Evolutionary conservation across 2,329 filamentous ascomycete genomes (phyloP), one percentile per base, ranked within the genome.

Genomic region (Tolypocladium tundrense): DNA sequence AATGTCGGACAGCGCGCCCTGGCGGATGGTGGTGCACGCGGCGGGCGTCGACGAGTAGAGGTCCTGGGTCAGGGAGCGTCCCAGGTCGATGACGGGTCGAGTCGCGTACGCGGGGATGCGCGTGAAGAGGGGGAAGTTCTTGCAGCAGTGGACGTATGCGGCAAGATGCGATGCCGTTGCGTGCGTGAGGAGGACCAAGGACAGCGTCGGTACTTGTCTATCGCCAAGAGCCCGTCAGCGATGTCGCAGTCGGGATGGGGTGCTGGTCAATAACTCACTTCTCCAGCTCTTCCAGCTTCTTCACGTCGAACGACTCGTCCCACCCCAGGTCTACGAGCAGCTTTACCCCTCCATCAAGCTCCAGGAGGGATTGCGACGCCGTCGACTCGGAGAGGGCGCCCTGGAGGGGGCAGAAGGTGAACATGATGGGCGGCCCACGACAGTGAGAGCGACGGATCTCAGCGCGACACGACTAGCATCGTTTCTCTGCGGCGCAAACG

Each of bases 291-390:
- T 86, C 86, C 56, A 99, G 83, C 77, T 90, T 88, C 61, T 83
- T 82, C 39, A 85, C 83, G 69, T 96, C 88, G 70, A 99, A 97
- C 2, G 83, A 83, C 70, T 96, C 91, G 70, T 97, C 92, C 94
- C 94, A 99, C 60, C 94, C 94, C 51, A 97, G 87, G 70, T 97
- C 93, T 42, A 99, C 85, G 57, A 99, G 82, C 56, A 99, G 85
- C 73, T 97, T 97, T 75, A 99, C 88, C 59, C 93, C 94, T 63
- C 93, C 93, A 76, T 99, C 94, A 58, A 99, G 88, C 77, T 97
- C 93, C 53, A 99, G 79, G 41, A 99, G 84, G n/a, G 94, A 97
- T 72, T 97, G 91, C 62, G 91, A 95, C 50, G 93, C 92, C 59
- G 86, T 80, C 53, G 91, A 94, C 64, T 88, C 84, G 55, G 90